These are phyloP conservation scores for Leucoagaricus sp. DNA, from an alignment of 1,284 basidiomycete genomes.

Conservation along the genomic window DNA sequence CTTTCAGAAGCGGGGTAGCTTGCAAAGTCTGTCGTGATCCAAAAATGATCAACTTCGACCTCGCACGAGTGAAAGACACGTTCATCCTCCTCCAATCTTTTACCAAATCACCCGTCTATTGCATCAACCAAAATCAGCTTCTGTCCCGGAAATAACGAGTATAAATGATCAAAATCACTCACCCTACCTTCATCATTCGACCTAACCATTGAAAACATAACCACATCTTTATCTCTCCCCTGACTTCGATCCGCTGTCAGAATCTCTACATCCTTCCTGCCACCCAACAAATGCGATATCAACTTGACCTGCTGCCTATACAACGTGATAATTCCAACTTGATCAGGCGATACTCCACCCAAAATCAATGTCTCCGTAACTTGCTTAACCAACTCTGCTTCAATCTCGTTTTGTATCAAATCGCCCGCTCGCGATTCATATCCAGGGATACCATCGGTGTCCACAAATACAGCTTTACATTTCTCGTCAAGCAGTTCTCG, in stretches of 20 bases:
- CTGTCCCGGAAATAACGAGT: background rate
- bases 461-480: constrained; percentile 87
- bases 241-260: constrained; percentile 95
- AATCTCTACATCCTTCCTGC: constrained; percentile 71
- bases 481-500: constrained; percentile 63
- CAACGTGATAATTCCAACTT: constrained; percentile 89
- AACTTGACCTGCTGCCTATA: constrained; percentile 97
- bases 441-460: constrained; percentile 83
- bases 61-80: constrained; percentile 94
- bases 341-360: constrained; percentile 65
- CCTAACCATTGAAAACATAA: constrained; percentile 91
- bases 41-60: constrained; percentile 87
- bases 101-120: constrained; percentile 85
- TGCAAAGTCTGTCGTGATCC: constrained; percentile 80
- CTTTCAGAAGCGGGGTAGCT: constrained; percentile 58
- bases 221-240: constrained; percentile 94
- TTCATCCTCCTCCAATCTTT: constrained; percentile 97
- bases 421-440: constrained; percentile 83
- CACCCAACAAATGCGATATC: constrained; percentile 58
- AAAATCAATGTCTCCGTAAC: constrained; percentile 64
- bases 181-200: constrained; percentile 80
- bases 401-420: constrained; percentile 85
- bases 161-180: constrained; percentile 27
- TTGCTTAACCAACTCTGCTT: constrained; percentile 69
- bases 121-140: background rate